Evolutionary conservation across 192 early-diverging fungal genomes (phyloP).

Genomic region (Cetraspora pellucida): DNA sequence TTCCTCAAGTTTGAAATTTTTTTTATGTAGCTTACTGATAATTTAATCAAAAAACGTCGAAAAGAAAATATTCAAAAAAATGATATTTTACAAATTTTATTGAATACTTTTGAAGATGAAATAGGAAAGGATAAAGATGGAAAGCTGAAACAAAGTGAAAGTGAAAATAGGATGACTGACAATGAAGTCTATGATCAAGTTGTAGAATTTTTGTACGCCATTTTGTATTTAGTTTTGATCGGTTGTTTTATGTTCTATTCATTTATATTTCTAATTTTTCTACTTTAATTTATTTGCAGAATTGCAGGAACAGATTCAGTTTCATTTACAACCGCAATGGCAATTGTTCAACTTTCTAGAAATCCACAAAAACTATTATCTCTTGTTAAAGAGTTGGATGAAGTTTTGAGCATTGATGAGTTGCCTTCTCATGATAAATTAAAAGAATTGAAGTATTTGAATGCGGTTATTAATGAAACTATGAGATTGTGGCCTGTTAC

Average conservation of each 20-base stretch:
- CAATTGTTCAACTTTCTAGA: constrained; percentile 37
- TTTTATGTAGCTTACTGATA: constrained; percentile 14
- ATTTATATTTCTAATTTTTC: too few relatives aligned
- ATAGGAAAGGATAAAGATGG: too few relatives aligned
- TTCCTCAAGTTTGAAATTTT: too few relatives aligned
- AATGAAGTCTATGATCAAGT: constrained; percentile 40
- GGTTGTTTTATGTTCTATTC: too few relatives aligned
- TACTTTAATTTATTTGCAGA: too few relatives aligned
- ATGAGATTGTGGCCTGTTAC: constrained; percentile 52
- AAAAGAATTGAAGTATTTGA: constrained; percentile 56
- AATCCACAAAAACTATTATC: constrained; percentile 35
- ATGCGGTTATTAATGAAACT: constrained; percentile 62
- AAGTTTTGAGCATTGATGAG: constrained; percentile 29
- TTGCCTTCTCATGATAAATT: constrained; percentile 51
- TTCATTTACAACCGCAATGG: constrained; percentile 34
- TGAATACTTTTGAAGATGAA: constrained; percentile 15
- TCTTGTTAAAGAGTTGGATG: constrained; percentile 34
- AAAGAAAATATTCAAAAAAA: not conserved
- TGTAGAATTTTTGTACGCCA: constrained; percentile 15
- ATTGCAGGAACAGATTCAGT: constrained; percentile 46
- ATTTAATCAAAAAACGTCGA: not conserved
- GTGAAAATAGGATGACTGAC: constrained; percentile 29
- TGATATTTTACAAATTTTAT: constrained; percentile 46
- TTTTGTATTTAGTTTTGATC: too few relatives aligned
- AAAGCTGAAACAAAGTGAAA: constrained; percentile 3